Evolutionary conservation across 768 basidiomycete genomes (phyloP).

Genomic region (Tulasnella sp.): DNA sequence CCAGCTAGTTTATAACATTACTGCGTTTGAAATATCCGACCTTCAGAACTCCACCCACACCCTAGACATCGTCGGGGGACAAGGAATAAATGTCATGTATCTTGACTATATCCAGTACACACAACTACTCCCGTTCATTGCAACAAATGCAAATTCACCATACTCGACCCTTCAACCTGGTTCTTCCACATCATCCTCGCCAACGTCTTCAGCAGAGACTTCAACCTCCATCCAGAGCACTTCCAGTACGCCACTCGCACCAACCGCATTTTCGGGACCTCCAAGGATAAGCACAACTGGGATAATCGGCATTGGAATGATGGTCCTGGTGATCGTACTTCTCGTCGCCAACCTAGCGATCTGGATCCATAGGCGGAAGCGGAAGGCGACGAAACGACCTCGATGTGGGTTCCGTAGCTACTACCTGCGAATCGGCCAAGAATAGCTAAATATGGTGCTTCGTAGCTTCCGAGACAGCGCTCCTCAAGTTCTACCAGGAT

Average conservation of each 20-base stretch:
- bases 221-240: background rate
- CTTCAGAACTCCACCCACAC: background rate
- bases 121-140: background rate
- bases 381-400: background rate
- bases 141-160: background rate
- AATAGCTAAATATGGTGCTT: background rate
- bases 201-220: background rate
- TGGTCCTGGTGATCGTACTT: background rate
- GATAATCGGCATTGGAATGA: background rate
- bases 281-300: background rate
- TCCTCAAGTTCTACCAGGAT: background rate
- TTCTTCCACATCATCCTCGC: background rate
- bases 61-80: background rate
- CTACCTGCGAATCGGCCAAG: background rate
- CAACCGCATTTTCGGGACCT: background rate
- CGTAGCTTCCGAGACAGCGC: background rate
- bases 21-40: background rate
- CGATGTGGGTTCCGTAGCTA: background rate
- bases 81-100: background rate
- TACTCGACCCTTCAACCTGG: background rate
- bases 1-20: background rate
- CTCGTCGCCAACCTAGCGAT: background rate
- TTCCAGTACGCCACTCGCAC: background rate
- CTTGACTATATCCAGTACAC: constrained; percentile 11
- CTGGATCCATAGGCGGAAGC: background rate